A percentile compares a stretch with the other conserved stretches of the same genome.
Conservation (phyloP, 2,329 filamentous ascomycete species). For the Botrytis medusae region DNA sequence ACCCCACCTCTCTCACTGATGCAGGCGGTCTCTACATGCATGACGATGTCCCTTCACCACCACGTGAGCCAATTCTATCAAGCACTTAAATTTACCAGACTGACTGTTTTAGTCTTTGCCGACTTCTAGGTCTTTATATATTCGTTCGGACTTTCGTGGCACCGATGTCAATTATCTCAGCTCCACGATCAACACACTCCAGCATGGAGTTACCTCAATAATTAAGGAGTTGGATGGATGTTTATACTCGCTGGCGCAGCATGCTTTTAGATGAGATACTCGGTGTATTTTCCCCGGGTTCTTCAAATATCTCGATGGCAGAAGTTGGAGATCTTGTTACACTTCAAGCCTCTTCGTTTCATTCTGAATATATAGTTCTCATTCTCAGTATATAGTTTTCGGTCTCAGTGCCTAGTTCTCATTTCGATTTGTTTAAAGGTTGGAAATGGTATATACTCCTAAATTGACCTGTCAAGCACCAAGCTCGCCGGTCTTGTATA, state of each 20-base stretch:
- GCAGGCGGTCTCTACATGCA: background rate
- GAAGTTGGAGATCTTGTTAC: background rate
- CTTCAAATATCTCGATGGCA: background rate
- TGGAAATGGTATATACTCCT: background rate
- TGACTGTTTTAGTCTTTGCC: background rate
- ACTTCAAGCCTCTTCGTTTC: background rate
- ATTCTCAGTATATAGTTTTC: background rate
- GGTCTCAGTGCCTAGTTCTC: background rate
- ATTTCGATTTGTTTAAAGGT: background rate
- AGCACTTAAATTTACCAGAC: background rate
- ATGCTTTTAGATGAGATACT: background rate
- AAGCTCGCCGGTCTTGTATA: constrained; percentile 1
- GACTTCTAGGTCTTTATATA: background rate
- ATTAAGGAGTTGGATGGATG: background rate
- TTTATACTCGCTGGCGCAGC: background rate
- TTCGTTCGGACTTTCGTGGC: background rate
- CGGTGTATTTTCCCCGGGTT: background rate
- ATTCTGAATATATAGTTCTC: background rate
- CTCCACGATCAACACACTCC: background rate
- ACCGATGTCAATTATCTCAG: background rate
- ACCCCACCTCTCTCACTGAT: background rate
- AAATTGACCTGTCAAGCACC: background rate
- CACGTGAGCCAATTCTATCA: background rate
- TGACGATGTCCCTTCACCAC: background rate
- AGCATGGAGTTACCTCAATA: background rate